Percentiles rank a stretch among this genome's conserved stretches.
phyloP scores from a whole-genome alignment of 805 yeast species.

The Hanseniaspora clermontiae region DNA sequence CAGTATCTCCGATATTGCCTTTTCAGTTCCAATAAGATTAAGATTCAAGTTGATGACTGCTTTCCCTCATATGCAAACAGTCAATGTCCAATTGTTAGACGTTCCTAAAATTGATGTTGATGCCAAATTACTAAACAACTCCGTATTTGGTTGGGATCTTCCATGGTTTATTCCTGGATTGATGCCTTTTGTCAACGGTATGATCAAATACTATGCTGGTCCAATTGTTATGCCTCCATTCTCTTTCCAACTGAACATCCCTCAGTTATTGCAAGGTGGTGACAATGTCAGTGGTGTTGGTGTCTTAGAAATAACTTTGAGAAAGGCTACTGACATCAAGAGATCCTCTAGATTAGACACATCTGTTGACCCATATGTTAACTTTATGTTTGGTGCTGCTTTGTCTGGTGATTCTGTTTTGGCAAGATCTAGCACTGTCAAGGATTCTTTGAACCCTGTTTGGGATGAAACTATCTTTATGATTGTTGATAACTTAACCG shows the following conservation, averaged over 20 bases:
- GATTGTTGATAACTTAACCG: slow-evolving; percentile 62
- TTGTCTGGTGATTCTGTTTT: slow-evolving; percentile 21
- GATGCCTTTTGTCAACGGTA: slow-evolving; percentile 64
- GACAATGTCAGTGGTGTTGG: slow-evolving; percentile 86
- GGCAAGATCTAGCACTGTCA: slow-evolving; percentile 56
- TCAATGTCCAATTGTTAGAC: slow-evolving; percentile 70
- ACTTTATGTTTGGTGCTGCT: slow-evolving; percentile 44
- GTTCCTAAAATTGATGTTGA: slow-evolving; percentile 83
- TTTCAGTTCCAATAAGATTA: slow-evolving; percentile 61
- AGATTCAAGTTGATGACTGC: slow-evolving; percentile 79
- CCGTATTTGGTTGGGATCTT: slow-evolving; percentile 76
- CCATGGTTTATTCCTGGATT: slow-evolving; percentile 72
- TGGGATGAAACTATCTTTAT: slow-evolving; percentile 74
- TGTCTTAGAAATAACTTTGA: slow-evolving; percentile 57
- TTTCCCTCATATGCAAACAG: slow-evolving; percentile 88
- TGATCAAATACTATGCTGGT: slow-evolving; percentile 77
- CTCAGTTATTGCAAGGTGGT: slow-evolving; percentile 56
- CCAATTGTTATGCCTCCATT: slow-evolving; percentile 82
- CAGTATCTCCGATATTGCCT: slow-evolving; percentile 65
- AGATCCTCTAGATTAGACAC: slow-evolving; percentile 57
- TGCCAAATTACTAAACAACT: slow-evolving; percentile 60
- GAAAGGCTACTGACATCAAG: slow-evolving; percentile 53
- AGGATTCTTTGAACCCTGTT: slow-evolving; percentile 56
- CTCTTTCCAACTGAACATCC: slow-evolving; percentile 83
- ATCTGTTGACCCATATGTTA: slow-evolving; percentile 82